Evolutionary conservation across 345 rosid genomes (phyloP).

Genomic region (Lepidium aucheri): DNA sequence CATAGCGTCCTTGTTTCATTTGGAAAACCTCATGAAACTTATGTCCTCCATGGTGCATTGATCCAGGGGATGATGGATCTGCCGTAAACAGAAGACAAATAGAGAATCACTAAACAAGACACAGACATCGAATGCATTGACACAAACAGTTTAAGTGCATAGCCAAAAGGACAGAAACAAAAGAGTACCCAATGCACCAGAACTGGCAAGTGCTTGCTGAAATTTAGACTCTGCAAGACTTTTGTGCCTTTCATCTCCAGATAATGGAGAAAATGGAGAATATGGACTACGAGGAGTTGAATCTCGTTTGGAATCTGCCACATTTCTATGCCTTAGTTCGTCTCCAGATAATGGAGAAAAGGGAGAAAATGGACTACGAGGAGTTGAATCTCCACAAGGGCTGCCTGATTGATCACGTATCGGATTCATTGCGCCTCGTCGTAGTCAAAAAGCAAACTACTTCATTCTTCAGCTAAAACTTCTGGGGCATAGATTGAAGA

Average conservation of each 20-base stretch:
- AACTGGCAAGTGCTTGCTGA: constrained; percentile 39
- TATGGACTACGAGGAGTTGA: constrained; percentile 31
- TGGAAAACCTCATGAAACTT: constrained; percentile 88
- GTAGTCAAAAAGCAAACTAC: not conserved
- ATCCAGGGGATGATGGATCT: constrained; percentile 52
- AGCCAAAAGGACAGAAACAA: not conserved
- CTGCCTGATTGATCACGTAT: constrained; percentile 28
- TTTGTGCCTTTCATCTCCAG: constrained; percentile 46
- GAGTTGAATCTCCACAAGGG: constrained; percentile 29
- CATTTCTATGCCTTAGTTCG: constrained; percentile 35
- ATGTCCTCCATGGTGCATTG: constrained; percentile 54
- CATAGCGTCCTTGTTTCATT: constrained; percentile 78
- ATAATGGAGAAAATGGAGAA: constrained; percentile 30
- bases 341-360: constrained; percentile 37
- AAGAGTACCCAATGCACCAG: constrained; percentile 38
- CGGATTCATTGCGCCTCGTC: constrained; percentile 9
- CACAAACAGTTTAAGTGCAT: not conserved
- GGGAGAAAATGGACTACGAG: constrained; percentile 24
- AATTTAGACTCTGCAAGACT: constrained; percentile 39
- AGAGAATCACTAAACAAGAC: not conserved
- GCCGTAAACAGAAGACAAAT: not conserved
- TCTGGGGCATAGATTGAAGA: constrained; percentile 1
- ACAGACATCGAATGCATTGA: not conserved
- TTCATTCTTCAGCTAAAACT: constrained; percentile 16
- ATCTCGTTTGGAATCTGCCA: constrained; percentile 36